Evolutionary conservation across 2,329 filamentous ascomycete species (phyloP), one percentile per base, ranked within the genome.

Genomic region (Rhexocercosporidium sp.): DNA sequence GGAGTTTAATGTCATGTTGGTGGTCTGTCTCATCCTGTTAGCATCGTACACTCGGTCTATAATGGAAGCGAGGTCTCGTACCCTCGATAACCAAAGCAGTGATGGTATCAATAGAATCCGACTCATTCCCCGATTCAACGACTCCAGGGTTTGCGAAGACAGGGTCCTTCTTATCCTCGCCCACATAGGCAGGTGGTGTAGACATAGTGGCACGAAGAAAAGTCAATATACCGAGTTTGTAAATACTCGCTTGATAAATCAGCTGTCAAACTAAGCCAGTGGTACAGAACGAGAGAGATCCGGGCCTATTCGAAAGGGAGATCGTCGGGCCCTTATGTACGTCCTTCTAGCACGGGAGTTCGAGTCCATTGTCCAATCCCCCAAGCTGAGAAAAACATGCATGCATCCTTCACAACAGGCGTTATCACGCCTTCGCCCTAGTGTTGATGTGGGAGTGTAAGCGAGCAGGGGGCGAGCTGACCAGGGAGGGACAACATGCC

Each of bases 1-100:
- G 79, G 14, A 85, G 80, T 71, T 83, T 80, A 76, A 85, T 85
- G 3, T 84, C 83, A 78, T 84, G 82, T 56, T 75, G 69, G 69
- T 82, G 81, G 70, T 83, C 82, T 78, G 44, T 49, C n/a, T 4
- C 6, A 39, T 8, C 3, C 1, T 9, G 25, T 59, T 25, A 62
- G 59, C 27, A n/a, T 27, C 37, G 18, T 20, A 14, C 7, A 31
- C 8, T 37, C 2, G 31, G 6, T 29, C 22, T 12, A 56, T 7
- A 2, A 11, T 29, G 34, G 8, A 18, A 66, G 44, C n/a, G 18
- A 31, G 16, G 5, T 62, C 44, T 54, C 69, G 41, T 65, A 76
- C 76, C 75, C 73, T 77, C 75, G 49, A 69, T 66, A 49, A 78
- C 67, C 63, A 78, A 67, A 3, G 73, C 75, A 7, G 70, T 75